Base-by-base conservation (phyloP, 345 rosid species). In the Dipteronia dyeriana region DNA sequence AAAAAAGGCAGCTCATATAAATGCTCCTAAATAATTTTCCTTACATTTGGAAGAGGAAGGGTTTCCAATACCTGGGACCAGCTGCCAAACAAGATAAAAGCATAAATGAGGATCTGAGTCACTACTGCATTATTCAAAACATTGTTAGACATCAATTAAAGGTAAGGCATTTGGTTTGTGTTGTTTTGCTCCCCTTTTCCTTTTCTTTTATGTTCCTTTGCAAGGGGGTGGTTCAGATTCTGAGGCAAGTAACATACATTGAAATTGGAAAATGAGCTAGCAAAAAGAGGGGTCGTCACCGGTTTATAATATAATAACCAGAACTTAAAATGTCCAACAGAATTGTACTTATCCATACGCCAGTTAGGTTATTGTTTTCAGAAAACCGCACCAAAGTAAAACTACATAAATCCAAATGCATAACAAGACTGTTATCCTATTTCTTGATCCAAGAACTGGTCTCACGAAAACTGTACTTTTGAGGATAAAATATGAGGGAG, bases 41-140 rank as follows among this genome's bases (percentile, higher is more conserved):
- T 89, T 88, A 93, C 99, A 85, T 93, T 96, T 76, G 87, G 97
- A 86, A 96, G 97, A 76, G 97, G 95, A 62, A 96, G 92, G 45
- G 93, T 81, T 88, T 96, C 99, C 86, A 96, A 86, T 77, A 96
- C 87, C 89, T 96, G 98, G 34, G 97, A 96, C 98, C 99, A 96
- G 89, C 99, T 96, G 98, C 87, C 86, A 84, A 84, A 79, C 63
- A 80, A 84, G 73, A 87, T 66, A 22, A 73, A 78, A 84, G 47
- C 76, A 74, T 22, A 72, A 80, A 75, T 78, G 38, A 79, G 68
- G 54, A 66, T 75, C 71, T n/a, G 16, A 69, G 72, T 60, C 19
- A 29, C 41, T 59, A 22, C 9, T 49, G 75, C 72, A 45, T 66
- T 51, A 64, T 29, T 16, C 9, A 34, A 65, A 66, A 66, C 19